Base-by-base conservation (phyloP, 176 grass and related monocot species). In the Oryza coarctata region DNA sequence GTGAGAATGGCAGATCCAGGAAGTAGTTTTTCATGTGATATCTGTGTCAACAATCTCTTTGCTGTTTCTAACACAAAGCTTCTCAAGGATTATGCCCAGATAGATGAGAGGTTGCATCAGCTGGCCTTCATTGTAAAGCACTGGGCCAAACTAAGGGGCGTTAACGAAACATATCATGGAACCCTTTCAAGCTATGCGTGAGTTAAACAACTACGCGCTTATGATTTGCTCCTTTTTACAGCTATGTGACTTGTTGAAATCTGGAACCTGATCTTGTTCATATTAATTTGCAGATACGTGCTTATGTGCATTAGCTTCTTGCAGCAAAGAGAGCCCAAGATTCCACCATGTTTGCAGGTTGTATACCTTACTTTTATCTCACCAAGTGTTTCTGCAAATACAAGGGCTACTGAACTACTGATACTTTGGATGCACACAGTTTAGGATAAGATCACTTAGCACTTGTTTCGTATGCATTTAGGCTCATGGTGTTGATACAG, bases 311-410 rank as follows among this genome's bases (percentile, higher is more conserved):
- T 94, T 38, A 70, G 73, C 73, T 94, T 94, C 83, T 74, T 91
- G 78, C 88, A 94, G 68, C 83, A 74, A n/a, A 28, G 86, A 9
- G 73, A 84, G 63, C 92, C 92, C 29, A 85, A 84, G 49, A 88
- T 94, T 86, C 83, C 91, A n/a, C 88, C 88, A 45, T 91, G 92
- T 65, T 83, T 94, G 26, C 92, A 94, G 88, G 92, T 91, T 81
- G 9, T 43, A 68, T 81, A 29, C 11, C 47, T 85, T 79, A 32
- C 68, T 47, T 65, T 38, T 72, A 11, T 63, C 32, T 0, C 26
- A 36, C 68, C 6, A 23, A 52, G 2, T 75, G 10, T n/a, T 15
- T 83, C 14, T 12, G 80, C 18, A 41, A 0, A 20, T 74, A 27
- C 34, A 71, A 38, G 71, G 30, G 26, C 3, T 49, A 73, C 38